These are phyloP conservation scores for Penicillium verhagenii DNA, from an alignment of 495 filamentous ascomycete genomes.

Conservation along the genomic window DNA sequence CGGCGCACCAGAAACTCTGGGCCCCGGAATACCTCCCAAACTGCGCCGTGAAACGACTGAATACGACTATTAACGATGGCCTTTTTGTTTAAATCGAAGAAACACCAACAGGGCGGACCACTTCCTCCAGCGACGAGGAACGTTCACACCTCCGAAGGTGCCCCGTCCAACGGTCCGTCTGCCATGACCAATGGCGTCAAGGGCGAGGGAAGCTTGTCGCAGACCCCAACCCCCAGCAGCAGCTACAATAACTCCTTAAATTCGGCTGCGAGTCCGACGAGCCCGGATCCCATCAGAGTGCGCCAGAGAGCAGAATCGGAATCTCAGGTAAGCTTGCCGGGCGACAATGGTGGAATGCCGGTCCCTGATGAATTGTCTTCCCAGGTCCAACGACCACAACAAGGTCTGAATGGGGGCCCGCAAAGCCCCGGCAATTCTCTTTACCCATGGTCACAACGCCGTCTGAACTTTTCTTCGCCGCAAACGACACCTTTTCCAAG, in stretches of 20 bases:
- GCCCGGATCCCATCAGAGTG: slow-evolving; percentile 51
- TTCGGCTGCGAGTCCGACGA: slow-evolving; percentile 49
- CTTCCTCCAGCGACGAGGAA: slow-evolving; percentile 56
- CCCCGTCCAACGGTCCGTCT: slow-evolving; percentile 28
- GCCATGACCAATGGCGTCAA: slow-evolving; percentile 40
- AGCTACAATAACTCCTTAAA: slow-evolving; percentile 66
- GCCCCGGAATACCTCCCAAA: slow-evolving; percentile 1
- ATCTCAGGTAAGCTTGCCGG: slow-evolving; percentile 39
- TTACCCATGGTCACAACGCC: slow-evolving; percentile 94
- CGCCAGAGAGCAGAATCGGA: slow-evolving; percentile 54
- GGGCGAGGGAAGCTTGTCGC: slow-evolving; percentile 38
- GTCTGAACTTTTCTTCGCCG: slow-evolving; percentile 78
- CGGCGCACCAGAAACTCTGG: slow-evolving; percentile 11
- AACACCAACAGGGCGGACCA: slow-evolving; percentile 44
- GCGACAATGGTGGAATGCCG: not conserved
- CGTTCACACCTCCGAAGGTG: slow-evolving; percentile 49
- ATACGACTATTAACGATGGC: slow-evolving; percentile 54
- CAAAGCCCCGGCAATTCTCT: slow-evolving; percentile 58
- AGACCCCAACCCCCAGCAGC: slow-evolving; percentile 60
- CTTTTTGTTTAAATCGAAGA: slow-evolving; percentile 65
- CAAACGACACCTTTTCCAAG: slow-evolving; percentile 90
- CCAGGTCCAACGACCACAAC: slow-evolving; percentile 30
- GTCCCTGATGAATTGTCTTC: slow-evolving; percentile 1
- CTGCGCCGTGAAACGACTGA: slow-evolving; percentile 37
- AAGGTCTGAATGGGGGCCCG: slow-evolving; percentile 34